phyloP scores from a whole-genome alignment of 305 asterid species.

The Fraxinus ornus region DNA sequence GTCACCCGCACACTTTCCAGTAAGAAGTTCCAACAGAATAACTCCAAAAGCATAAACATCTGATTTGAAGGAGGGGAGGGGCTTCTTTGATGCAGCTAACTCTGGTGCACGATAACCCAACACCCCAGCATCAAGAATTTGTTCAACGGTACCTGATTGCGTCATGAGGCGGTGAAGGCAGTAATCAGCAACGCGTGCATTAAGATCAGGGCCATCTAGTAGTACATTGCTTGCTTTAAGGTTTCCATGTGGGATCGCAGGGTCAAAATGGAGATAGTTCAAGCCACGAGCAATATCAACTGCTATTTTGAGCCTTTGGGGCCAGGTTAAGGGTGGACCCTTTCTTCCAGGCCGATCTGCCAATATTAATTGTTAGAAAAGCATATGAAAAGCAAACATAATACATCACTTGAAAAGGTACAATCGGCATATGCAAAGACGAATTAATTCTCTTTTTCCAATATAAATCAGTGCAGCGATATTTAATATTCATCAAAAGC shows the following conservation, averaged over 20 bases:
- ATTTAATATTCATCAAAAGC: neutral
- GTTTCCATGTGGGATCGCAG: constrained; percentile 96
- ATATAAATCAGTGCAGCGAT: neutral
- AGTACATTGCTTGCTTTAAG: constrained; percentile 80
- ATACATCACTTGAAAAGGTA: neutral
- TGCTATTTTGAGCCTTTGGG: constrained; percentile 87
- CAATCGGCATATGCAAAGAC: neutral
- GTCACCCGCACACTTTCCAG: constrained; percentile 96
- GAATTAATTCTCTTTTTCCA: neutral
- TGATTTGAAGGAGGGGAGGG: constrained; percentile 88
- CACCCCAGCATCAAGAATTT: constrained; percentile 95
- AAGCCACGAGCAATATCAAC: constrained; percentile 97
- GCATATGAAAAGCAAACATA: neutral
- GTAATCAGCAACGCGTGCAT: constrained; percentile 83
- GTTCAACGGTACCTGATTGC: constrained; percentile 88
- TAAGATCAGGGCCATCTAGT: constrained; percentile 81
- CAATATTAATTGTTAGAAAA: constrained; percentile 2
- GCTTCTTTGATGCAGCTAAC: constrained; percentile 77
- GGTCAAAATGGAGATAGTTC: constrained; percentile 97
- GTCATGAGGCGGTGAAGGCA: constrained; percentile 98
- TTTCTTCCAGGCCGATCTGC: constrained; percentile 96
- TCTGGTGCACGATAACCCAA: constrained; percentile 97
- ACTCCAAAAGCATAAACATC: constrained; percentile 95
- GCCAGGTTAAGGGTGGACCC: constrained; percentile 78
- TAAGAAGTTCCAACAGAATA: constrained; percentile 68